phyloP scores from a whole-genome alignment of 805 yeast genomes.

The Teunomyces tritomae region DNA sequence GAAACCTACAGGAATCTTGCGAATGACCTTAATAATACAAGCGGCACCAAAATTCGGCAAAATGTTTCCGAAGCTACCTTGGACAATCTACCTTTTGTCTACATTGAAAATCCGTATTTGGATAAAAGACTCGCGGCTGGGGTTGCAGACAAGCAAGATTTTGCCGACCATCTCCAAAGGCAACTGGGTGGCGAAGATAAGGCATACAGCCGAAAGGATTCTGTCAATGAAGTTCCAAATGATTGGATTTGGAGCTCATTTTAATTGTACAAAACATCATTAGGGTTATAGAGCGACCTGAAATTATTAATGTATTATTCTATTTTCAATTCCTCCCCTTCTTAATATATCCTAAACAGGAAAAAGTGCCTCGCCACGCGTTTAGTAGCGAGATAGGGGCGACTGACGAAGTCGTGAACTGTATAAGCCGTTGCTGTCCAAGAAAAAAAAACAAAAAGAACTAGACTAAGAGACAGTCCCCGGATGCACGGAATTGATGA shows the following conservation, averaged over 20 bases:
- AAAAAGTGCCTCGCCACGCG: background rate
- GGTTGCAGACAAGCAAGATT: background rate
- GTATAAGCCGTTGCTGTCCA: background rate
- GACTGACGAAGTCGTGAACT: background rate
- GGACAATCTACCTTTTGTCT: constrained; percentile 14
- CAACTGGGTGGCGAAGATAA: background rate
- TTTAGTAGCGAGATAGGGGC: background rate
- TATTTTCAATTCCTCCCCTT: background rate
- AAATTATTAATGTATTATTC: background rate
- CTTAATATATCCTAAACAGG: background rate
- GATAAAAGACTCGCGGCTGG: background rate
- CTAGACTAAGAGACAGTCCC: background rate
- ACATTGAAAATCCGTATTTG: constrained; percentile 26
- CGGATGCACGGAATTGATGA: background rate
- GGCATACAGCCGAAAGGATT: constrained; percentile 7
- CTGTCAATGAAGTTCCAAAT: constrained; percentile 9
- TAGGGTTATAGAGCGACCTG: background rate
- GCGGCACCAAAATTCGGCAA: constrained; percentile 7
- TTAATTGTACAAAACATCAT: constrained; percentile 11
- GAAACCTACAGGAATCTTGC: constrained; percentile 18
- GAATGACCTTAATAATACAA: constrained; percentile 7
- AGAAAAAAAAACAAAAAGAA: background rate
- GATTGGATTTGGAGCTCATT: constrained; percentile 59
- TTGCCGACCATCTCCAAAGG: background rate
- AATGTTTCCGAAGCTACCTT: constrained; percentile 10